Percentiles rank a stretch among this genome's conserved stretches.
phyloP scores from a whole-genome alignment of 306 rosid genomes.

The Benincasa hispida region DNA sequence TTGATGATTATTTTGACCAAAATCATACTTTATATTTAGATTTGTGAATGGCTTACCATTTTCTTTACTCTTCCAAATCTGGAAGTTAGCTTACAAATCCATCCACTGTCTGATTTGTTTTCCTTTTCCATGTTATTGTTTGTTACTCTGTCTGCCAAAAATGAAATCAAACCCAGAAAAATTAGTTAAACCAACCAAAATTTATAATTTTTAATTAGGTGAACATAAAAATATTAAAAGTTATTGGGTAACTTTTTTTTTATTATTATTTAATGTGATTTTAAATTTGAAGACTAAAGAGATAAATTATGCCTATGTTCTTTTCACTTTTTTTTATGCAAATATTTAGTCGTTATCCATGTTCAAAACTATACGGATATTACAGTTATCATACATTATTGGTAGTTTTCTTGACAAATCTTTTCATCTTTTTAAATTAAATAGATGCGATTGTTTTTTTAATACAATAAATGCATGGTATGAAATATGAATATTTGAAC shows the following conservation, averaged over 20 bases:
- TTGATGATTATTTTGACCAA: not conserved
- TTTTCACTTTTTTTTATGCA: too few relatives aligned
- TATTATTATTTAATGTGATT: not conserved
- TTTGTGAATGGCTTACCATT: not conserved
- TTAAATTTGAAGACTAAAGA: not conserved
- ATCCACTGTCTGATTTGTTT: not conserved
- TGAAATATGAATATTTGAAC: too few relatives aligned
- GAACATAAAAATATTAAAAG: not conserved
- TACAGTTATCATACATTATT: not conserved
- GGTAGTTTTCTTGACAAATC: too few relatives aligned
- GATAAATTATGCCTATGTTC: too few relatives aligned
- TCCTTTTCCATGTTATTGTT: not conserved
- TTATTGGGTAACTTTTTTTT: not conserved
- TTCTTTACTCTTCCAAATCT: not conserved
- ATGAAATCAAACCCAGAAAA: not conserved
- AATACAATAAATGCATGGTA: too few relatives aligned
- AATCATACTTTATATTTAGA: not conserved
- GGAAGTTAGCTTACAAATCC: not conserved
- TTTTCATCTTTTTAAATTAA: too few relatives aligned
- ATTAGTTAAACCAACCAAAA: not conserved
- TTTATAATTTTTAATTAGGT: not conserved
- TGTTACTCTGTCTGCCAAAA: not conserved
- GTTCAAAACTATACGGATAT: not conserved
- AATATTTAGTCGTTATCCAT: too few relatives aligned
- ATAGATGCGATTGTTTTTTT: too few relatives aligned